These are phyloP conservation scores for Tetradesmus lagerheimii DNA, from an alignment of 139 green algal species.

Conservation along the genomic window DNA sequence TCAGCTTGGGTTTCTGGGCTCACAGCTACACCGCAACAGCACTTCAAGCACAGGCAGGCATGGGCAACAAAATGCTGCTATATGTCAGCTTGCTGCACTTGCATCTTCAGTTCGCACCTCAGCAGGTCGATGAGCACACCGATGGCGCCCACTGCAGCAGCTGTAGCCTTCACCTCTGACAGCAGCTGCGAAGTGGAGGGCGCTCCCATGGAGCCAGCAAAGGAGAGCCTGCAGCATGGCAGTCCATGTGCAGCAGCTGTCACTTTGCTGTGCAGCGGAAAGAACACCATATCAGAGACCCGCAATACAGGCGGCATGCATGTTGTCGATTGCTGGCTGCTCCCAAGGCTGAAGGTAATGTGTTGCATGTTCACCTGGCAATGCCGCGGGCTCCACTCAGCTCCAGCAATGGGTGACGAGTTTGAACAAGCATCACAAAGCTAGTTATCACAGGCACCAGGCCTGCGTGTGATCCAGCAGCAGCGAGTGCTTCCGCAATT, in stretches of 20 bases:
- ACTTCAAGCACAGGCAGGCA: background rate
- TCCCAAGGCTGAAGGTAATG: background rate
- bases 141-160: conserved; percentile 62
- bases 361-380: conserved; percentile 30
- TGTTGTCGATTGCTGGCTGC: background rate
- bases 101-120: conserved; percentile 18
- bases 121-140: conserved; percentile 71
- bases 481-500: background rate
- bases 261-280: background rate
- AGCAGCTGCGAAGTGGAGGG: conserved; percentile 41
- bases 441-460: conserved; percentile 52
- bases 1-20: too few species aligned
- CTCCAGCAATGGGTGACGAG: conserved; percentile 72
- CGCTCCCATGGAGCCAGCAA: conserved; percentile 52
- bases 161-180: conserved; percentile 63
- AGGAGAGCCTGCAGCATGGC: conserved; percentile 54
- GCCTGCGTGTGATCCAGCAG: conserved; percentile 27
- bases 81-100: background rate
- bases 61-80: background rate
- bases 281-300: background rate
- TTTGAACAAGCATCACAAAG: conserved; percentile 60
- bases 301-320: background rate
- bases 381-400: conserved; percentile 71
- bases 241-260: background rate
- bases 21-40: too few species aligned